phyloP scores from a whole-genome alignment of 169 alveolate species.

The Cyclospora cayetanensis region DNA sequence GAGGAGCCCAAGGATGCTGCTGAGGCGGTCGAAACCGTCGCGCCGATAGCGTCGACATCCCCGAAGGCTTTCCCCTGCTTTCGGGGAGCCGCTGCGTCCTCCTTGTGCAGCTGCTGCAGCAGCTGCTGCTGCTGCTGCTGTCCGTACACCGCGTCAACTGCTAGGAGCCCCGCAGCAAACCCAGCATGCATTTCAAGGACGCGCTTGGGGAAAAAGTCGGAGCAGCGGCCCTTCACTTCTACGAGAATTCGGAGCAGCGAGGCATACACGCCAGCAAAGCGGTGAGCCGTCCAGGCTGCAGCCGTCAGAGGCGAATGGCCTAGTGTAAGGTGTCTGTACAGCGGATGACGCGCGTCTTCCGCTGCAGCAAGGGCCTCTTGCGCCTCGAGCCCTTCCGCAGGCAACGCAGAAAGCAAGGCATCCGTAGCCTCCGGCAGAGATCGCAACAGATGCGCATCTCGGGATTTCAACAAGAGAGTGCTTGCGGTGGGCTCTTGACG shows the following conservation, averaged over 20 bases:
- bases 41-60: background rate
- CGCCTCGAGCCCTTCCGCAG: constrained; percentile 7
- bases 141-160: constrained; percentile 29
- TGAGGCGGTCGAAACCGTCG: constrained; percentile 5
- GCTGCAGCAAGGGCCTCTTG: constrained; percentile 73
- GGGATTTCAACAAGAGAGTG: background rate
- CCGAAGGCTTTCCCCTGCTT: background rate
- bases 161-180: constrained; percentile 61
- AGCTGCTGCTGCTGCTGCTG: background rate
- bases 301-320: constrained; percentile 79
- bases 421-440: background rate
- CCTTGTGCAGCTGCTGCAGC: background rate
- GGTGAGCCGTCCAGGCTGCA: constrained; percentile 85
- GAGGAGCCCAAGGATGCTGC: background rate
- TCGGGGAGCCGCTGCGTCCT: background rate
- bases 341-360: constrained; percentile 61
- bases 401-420: background rate
- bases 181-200: constrained; percentile 69
- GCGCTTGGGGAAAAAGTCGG: constrained; percentile 68
- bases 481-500: background rate
- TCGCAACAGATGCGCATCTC: constrained; percentile 18
- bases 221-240: constrained; percentile 76
- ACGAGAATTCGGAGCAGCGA: constrained; percentile 80
- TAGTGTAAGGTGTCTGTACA: constrained; percentile 25
- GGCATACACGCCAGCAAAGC: constrained; percentile 84